Conservation (phyloP, 164 flowering plant genomes). For the Sextonia rubra region DNA sequence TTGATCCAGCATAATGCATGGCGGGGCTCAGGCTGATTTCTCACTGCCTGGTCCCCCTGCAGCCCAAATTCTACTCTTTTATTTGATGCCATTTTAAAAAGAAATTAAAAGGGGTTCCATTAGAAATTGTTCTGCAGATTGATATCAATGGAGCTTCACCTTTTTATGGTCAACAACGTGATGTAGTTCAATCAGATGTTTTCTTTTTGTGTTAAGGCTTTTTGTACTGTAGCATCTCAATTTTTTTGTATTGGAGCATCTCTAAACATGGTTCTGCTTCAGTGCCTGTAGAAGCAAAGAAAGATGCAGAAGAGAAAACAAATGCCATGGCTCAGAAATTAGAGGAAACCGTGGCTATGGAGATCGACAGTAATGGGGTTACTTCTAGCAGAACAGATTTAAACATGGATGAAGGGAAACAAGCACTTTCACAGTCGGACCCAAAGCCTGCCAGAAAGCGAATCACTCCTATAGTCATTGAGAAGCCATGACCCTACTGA, state of each 20-base stretch:
- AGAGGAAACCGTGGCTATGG: slow-evolving; percentile 8
- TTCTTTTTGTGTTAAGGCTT: no score
- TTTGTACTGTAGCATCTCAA: background rate
- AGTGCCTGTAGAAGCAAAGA: slow-evolving; percentile 23
- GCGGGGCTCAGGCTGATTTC: no score
- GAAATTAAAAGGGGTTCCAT: background rate
- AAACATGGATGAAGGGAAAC: background rate
- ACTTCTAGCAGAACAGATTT: background rate
- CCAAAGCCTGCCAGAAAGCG: slow-evolving; percentile 71
- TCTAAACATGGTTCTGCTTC: background rate
- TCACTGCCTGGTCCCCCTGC: no score
- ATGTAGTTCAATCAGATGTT: background rate
- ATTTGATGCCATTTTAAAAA: no score
- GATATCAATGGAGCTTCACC: background rate
- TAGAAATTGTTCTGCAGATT: no score
- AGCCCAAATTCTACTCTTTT: no score
- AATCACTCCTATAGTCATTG: slow-evolving; percentile 80
- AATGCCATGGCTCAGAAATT: slow-evolving; percentile 14
- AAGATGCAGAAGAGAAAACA: slow-evolving; percentile 21
- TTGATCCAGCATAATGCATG: no score
- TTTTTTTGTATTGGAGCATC: background rate
- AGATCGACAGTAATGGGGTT: slow-evolving; percentile 1
- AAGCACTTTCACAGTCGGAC: slow-evolving; percentile 2
- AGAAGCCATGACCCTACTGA: slow-evolving; percentile 15
- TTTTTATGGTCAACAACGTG: background rate